phyloP scores from a whole-genome alignment of 2,329 filamentous ascomycete species.

The Sporothrix sp. region DNA sequence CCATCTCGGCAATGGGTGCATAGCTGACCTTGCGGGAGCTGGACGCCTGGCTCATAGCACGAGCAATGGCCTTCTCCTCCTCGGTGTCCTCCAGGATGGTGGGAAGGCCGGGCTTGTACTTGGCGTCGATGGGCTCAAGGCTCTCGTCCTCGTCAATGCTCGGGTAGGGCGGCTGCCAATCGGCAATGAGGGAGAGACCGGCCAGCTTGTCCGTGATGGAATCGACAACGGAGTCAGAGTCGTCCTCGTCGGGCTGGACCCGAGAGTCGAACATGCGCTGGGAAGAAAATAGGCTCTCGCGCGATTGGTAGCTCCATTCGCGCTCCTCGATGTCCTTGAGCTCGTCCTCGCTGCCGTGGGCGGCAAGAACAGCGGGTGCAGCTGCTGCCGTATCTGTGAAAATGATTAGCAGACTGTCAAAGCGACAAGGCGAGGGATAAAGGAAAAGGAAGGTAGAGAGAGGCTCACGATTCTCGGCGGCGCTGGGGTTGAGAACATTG shows the following conservation, averaged over 20 bases:
- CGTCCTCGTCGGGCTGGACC: not conserved
- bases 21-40: not conserved
- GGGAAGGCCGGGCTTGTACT: not conserved
- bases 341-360: not conserved
- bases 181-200: not conserved
- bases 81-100: not conserved
- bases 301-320: too few species aligned
- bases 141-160: not conserved
- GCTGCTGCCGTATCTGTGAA: too few species aligned
- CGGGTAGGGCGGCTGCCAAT: not conserved
- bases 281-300: not conserved
- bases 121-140: not conserved
- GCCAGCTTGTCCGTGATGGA: not conserved
- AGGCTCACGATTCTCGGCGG: too few species aligned
- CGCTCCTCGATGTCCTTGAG: not conserved
- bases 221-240: not conserved
- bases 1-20: slow-evolving; percentile 1
- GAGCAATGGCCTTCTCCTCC: not conserved
- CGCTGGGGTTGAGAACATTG: too few species aligned
- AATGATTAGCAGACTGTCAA: too few species aligned
- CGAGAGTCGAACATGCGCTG: not conserved
- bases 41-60: not conserved
- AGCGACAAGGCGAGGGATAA: too few species aligned
- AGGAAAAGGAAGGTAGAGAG: too few species aligned
- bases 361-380: too few species aligned